Evolutionary conservation across 352 stramenopile species (phyloP).

Genomic region (Globisporangium spinosum): DNA sequence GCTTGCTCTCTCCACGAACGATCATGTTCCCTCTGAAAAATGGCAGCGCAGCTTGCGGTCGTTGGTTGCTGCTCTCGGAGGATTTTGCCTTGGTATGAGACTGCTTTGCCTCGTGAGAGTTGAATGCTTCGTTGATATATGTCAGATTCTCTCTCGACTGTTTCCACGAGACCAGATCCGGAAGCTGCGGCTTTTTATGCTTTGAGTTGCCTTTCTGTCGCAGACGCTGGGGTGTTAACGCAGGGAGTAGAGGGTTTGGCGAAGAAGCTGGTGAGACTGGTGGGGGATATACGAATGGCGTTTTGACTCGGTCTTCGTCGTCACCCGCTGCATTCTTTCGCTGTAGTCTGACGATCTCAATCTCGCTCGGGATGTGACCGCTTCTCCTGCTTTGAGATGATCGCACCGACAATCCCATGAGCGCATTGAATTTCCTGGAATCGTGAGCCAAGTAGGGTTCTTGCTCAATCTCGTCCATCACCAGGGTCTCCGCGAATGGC

Average conservation of each 20-base stretch:
- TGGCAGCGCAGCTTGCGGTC: conserved; percentile 33
- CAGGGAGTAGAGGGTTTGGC: conserved; percentile 1
- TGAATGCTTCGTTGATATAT: conserved; percentile 15
- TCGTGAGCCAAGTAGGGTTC: conserved; percentile 50
- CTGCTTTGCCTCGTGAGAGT: conserved; percentile 16
- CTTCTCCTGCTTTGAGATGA: conserved; percentile 28
- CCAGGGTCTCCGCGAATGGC: conserved; percentile 32
- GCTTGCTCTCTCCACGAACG: conserved; percentile 47
- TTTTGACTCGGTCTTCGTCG: conserved; percentile 27
- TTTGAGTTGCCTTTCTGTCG: conserved; percentile 19
- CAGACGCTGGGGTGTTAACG: conserved; percentile 12
- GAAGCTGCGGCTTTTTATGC: conserved; percentile 7
- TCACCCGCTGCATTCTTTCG: conserved; percentile 22
- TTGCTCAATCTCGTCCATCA: conserved; percentile 41
- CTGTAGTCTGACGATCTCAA: conserved; percentile 35
- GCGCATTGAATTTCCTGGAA: conserved; percentile 49
- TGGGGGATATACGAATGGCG: not conserved
- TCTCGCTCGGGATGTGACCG: conserved; percentile 35
- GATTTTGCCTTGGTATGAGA: conserved; percentile 9
- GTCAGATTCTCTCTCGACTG: conserved; percentile 1
- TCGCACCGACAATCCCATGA: conserved; percentile 44
- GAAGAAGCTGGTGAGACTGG: not conserved
- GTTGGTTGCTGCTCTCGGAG: conserved; percentile 22
- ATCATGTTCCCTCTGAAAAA: conserved; percentile 75
- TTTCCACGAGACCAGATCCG: conserved; percentile 13